phyloP scores from a whole-genome alignment of 768 basidiomycete genomes.

The Collybia nuda region DNA sequence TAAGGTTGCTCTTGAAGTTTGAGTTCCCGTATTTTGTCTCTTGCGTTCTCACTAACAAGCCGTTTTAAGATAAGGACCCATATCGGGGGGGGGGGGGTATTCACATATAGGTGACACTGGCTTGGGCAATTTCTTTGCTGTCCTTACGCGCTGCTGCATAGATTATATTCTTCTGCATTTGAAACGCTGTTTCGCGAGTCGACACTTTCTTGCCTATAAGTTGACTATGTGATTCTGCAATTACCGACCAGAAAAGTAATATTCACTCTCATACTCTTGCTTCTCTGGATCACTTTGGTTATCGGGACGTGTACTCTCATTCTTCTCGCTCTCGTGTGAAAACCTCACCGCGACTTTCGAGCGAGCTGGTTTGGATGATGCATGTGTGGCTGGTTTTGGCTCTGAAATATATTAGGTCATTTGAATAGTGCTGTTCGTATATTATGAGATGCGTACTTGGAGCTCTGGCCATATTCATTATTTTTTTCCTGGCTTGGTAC shows the following conservation, averaged over 20 bases:
- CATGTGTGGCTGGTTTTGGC: slow-evolving; percentile 3
- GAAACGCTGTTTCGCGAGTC: slow-evolving; percentile 23
- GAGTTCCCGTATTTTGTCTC: slow-evolving; percentile 22
- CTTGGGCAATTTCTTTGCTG: slow-evolving; percentile 24
- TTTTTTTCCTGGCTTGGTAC: background rate
- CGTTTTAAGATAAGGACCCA: background rate
- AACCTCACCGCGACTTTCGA: slow-evolving; percentile 13
- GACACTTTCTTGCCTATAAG: slow-evolving; percentile 24
- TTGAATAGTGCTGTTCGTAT: background rate
- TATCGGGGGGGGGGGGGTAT: background rate
- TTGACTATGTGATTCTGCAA: slow-evolving; percentile 15
- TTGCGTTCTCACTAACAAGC: slow-evolving; percentile 27
- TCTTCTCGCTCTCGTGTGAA: slow-evolving; percentile 6
- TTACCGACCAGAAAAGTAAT: slow-evolving; percentile 4
- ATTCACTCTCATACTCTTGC: slow-evolving; percentile 11
- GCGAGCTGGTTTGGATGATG: slow-evolving; percentile 18
- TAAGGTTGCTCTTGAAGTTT: slow-evolving; percentile 25
- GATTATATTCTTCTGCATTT: slow-evolving; percentile 29
- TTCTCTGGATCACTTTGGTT: background rate
- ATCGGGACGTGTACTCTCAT: slow-evolving; percentile 12
- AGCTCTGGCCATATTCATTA: slow-evolving; percentile 21
- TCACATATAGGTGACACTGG: slow-evolving; percentile 30
- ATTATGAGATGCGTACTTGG: slow-evolving; percentile 15
- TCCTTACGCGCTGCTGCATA: slow-evolving; percentile 31
- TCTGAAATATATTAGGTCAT: background rate